Evolutionary conservation across 257 asterid species (phyloP).

Genomic region (Fraxinus pennsylvanica): DNA sequence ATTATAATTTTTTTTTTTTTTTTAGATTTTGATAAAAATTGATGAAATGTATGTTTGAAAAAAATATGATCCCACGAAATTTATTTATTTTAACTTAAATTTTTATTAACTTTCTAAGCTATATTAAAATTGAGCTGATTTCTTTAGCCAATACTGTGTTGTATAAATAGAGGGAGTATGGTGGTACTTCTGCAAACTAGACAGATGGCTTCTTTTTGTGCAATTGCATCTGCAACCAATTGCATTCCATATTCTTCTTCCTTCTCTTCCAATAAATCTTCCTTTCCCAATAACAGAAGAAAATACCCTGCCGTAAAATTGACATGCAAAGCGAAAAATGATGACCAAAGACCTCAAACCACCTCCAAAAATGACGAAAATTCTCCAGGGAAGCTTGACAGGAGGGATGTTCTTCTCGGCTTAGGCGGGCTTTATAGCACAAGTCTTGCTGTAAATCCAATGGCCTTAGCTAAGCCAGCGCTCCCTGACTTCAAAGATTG

Average conservation of each 20-base stretch:
- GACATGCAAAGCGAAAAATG: neutral
- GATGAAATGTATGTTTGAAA: too few species aligned
- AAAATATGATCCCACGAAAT: too few species aligned
- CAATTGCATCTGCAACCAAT: neutral
- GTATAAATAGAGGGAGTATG: too few species aligned
- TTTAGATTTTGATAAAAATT: too few species aligned
- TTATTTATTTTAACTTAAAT: too few species aligned
- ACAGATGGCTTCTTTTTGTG: neutral
- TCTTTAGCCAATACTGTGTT: too few species aligned
- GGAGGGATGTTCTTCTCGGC: neutral
- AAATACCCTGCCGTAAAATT: neutral
- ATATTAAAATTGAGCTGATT: too few species aligned
- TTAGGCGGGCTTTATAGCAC: neutral
- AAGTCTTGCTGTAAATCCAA: neutral
- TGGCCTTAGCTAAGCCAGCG: neutral
- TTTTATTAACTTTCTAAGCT: too few species aligned
- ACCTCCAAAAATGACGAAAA: neutral
- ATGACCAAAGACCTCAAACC: neutral
- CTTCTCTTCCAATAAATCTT: neutral
- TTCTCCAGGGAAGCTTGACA: neutral
- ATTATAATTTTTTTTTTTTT: too few species aligned
- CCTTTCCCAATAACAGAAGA: neutral
- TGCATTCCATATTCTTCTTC: neutral
- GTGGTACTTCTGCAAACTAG: too few species aligned
- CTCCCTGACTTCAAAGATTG: conserved; percentile 10